Base-by-base conservation (phyloP, 2,329 filamentous ascomycete genomes). In the Bipolaris zeicola region DNA sequence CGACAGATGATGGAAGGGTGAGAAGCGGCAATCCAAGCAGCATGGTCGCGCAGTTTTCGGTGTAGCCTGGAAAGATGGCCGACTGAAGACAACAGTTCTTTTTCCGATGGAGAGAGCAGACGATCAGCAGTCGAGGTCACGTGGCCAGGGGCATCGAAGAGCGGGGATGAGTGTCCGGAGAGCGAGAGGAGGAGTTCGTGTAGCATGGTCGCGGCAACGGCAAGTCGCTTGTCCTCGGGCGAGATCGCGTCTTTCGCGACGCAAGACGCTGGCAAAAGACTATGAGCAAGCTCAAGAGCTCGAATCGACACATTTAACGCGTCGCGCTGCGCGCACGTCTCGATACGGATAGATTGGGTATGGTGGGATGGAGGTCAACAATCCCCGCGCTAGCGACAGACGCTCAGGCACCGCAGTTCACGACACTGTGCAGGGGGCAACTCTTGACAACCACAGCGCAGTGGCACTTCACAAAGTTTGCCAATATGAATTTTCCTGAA, bases 171-270 rank as follows among this genome's bases (percentile, higher is more conserved):
- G 79, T 98, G 91, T 66, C 95, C 94, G 70, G 93, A 96, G 78
- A 98, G 88, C 76, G 93, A 94, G 78, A 99, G 89, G 78, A 98
- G 87, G 80, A 99, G 92, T 83, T 99, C 95, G 85, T 98, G 95
- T 77, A 99, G 90, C 95, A 99, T 99, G 67, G 70, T 52, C 55
- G 60, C 16, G 69, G 67, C n/a, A 53, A 47, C 18, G 50, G 44
- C 18, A 58, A 56, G 36, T 58, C 47, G 45, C 47, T 37, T 22
- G 53, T 49, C 22, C 8, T 8, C 50, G 52, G 56, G 24, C 47
- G 57, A 13, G 60, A 50, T 38, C 52, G 54, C 39, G 53, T 58
- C 45, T 57, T 53, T 39, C 63, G 59, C 46, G 52, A 54, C 42
- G 64, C 57, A 36, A 63, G 55, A 50, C 63, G 67, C 58, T 74